Conservation (phyloP, 805 yeast genomes). For the Teunomyces funiuensis region DNA sequence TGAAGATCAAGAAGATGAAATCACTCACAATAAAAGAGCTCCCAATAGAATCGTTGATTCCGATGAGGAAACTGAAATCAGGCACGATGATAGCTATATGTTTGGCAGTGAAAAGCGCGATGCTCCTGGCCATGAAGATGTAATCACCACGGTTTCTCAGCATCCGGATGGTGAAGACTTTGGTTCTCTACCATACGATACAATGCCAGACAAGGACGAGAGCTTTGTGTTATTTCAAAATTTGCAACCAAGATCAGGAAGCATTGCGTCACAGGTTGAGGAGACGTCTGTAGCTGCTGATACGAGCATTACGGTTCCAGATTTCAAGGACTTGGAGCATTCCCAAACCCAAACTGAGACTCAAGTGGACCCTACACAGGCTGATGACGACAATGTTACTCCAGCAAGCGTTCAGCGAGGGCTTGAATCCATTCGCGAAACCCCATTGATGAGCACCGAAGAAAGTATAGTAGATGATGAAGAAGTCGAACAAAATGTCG, state of each 20-base stretch:
- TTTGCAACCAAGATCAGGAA: constrained; percentile 23
- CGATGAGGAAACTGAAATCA: constrained; percentile 10
- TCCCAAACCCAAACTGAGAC: constrained; percentile 1
- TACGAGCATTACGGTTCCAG: not conserved
- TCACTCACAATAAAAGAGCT: not conserved
- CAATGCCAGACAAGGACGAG: constrained; percentile 4
- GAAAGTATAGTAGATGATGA: constrained; percentile 15
- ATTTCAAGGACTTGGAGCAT: not conserved
- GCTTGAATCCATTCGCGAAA: constrained; percentile 20
- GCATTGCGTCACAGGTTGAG: constrained; percentile 7
- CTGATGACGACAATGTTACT: constrained; percentile 25
- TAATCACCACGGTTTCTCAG: constrained; percentile 15
- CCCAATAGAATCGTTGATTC: constrained; percentile 11
- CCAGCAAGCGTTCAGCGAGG: constrained; percentile 21
- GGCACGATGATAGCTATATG: constrained; percentile 31
- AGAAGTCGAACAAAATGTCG: constrained; percentile 22
- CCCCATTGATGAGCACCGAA: constrained; percentile 3
- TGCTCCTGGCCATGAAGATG: constrained; percentile 12
- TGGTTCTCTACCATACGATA: not conserved
- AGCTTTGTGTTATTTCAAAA: constrained; percentile 26
- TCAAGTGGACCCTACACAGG: constrained; percentile 10
- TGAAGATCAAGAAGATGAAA: constrained; percentile 10
- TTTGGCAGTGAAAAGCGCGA: constrained; percentile 20
- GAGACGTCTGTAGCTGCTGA: not conserved
- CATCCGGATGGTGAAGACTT: constrained; percentile 1